Evolutionary conservation across 176 grass and related monocot genomes (phyloP), one percentile per base, ranked within the genome.

Genomic region (Zea luxurians): DNA sequence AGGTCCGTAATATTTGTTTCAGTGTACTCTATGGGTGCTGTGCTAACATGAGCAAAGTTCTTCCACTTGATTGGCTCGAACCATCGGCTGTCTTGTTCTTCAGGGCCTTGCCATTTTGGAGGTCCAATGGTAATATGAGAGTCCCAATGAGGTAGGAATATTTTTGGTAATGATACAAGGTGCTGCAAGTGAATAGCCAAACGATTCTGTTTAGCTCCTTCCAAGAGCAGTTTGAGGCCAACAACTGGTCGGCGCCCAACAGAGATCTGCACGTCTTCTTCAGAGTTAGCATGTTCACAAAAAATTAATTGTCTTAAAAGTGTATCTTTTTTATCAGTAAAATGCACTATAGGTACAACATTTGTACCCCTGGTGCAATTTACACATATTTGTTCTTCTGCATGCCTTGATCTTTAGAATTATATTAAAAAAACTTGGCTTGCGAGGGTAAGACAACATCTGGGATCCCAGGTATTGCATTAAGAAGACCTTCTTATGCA

Each of bases 31-130:
- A 99, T 99, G 0, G 96, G 96, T 2, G 90, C 96, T 13, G 96
- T 99, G 79, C 92, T 95, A 41, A 96, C 96, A 78, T 99, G 92
- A 77, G 96, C 92, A 79, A 93, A 96, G 78, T 93, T 96, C 71
- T 88, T 99, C 92, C 92, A 96, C 79, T 99, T 99, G 36, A 99
- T 93, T 50, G 96, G 88, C 80, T 99, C 96, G 10, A 99, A 99
- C 96, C 96, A 99, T 61, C 96, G 90, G 71, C 96, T 99, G 80
- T 99, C 96, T 76, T 99, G 96, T 69, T 99, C 96, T 81, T 99
- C 96, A 61, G 96, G 92, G n/a, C 90, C 96, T 66, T 93, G 96
- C 96, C 96, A 99, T 88, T 89, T 99, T 18, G 96, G 92, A 49
- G 96, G 87, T 43, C 96, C 96, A 48, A 99, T 99, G 37, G 92